A percentile compares a stretch with the other conserved stretches of the same genome.
phyloP scores from a whole-genome alignment of 1,284 basidiomycete species.

The Baeospora myosura region DNA sequence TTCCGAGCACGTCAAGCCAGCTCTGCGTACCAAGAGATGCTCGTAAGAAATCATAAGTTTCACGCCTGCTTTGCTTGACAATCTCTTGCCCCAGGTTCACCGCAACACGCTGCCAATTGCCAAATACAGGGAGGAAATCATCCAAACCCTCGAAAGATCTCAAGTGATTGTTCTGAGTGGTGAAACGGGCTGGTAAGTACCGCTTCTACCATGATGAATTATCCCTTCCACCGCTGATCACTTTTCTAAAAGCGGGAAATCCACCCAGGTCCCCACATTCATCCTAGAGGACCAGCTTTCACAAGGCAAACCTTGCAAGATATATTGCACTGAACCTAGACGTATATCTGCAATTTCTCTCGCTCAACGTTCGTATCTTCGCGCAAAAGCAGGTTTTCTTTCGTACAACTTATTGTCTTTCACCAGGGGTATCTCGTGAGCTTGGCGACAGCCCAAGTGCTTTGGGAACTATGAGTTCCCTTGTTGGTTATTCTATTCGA shows the following conservation, averaged over 20 bases:
- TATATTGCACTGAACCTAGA: constrained; percentile 94
- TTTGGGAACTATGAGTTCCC: constrained; percentile 75
- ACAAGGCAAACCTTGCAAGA: constrained; percentile 80
- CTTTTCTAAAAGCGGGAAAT: constrained; percentile 73
- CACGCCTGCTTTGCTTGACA: constrained; percentile 13
- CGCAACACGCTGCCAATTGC: constrained; percentile 86
- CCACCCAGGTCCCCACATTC: constrained; percentile 93
- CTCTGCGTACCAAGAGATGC: constrained; percentile 78
- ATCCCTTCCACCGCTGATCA: not conserved
- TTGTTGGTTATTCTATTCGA: constrained; percentile 94
- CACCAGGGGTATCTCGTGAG: constrained; percentile 74
- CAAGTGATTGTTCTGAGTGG: constrained; percentile 93
- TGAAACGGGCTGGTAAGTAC: constrained; percentile 86
- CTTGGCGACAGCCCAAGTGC: constrained; percentile 80
- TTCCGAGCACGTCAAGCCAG: constrained; percentile 58
- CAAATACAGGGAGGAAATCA: constrained; percentile 71
- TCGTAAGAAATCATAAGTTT: constrained; percentile 43
- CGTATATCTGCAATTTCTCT: constrained; percentile 97
- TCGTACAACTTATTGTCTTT: constrained; percentile 2
- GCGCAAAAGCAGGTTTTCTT: constrained; percentile 1
- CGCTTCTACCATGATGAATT: not conserved
- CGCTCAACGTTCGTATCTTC: constrained; percentile 62
- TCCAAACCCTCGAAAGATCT: constrained; percentile 65
- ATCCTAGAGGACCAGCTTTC: constrained; percentile 89
- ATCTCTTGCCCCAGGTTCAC: constrained; percentile 38